These are phyloP conservation scores for Bertia moriformis DNA, from an alignment of 2,329 filamentous ascomycete species.

Conservation along the genomic window DNA sequence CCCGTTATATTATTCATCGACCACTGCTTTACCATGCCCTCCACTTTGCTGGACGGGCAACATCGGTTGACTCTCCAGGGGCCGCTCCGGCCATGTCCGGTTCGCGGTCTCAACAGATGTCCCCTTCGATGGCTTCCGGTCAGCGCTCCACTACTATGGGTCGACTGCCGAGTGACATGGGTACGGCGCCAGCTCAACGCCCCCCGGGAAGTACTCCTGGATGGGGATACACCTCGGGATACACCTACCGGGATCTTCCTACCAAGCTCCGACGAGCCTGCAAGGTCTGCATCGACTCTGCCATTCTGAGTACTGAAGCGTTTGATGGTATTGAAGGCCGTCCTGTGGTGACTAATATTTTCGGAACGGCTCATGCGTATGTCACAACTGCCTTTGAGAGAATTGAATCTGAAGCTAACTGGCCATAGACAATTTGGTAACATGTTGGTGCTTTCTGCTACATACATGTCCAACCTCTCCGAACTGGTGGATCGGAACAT, in stretches of 20 bases:
- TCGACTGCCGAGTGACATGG: not conserved
- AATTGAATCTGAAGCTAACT: too few species aligned
- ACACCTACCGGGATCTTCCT: not conserved
- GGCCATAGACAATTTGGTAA: not conserved
- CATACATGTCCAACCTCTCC: not conserved
- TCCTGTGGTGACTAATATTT: not conserved
- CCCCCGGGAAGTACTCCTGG: not conserved
- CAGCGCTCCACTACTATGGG: not conserved
- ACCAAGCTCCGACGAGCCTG: not conserved
- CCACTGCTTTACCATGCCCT: slow-evolving; percentile 1
- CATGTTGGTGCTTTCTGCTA: not conserved
- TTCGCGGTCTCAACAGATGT: not conserved
- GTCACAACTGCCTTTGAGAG: too few species aligned
- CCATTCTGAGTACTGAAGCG: not conserved
- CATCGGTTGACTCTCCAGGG: not conserved
- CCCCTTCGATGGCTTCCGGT: not conserved
- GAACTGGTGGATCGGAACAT: not conserved
- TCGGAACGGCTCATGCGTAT: slow-evolving; percentile 1
- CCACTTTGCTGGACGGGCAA: not conserved
- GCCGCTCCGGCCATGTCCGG: not conserved
- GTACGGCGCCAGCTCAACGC: not conserved
- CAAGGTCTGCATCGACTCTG: slow-evolving; percentile 1
- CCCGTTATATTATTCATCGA: not conserved
- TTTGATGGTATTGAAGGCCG: slow-evolving; percentile 1
- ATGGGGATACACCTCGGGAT: not conserved